These are phyloP conservation scores for Rhinocladiella mackenziei DNA, from an alignment of 2,329 filamentous ascomycete species.

Conservation along the genomic window DNA sequence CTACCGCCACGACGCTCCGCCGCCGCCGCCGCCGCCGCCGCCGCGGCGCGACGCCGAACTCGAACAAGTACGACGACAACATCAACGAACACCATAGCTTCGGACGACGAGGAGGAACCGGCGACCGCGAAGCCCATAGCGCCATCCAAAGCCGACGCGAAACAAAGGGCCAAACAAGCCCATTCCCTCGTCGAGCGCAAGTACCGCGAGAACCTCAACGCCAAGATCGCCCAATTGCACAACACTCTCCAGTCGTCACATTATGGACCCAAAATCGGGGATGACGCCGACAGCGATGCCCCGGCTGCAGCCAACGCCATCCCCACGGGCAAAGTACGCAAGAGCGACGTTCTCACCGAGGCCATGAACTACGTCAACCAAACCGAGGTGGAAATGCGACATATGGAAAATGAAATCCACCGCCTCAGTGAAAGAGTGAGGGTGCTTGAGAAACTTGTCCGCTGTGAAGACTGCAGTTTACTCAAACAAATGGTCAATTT, in stretches of 20 bases:
- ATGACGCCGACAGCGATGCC: constrained; percentile 18
- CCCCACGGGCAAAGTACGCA: constrained; percentile 23
- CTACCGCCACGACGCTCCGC: constrained; percentile 15
- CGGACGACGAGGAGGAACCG: constrained; percentile 14
- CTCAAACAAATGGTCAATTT: constrained; percentile 26
- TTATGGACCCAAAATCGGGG: constrained; percentile 21
- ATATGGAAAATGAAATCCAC: constrained; percentile 28
- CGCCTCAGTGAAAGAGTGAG: constrained; percentile 23
- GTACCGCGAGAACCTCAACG: constrained; percentile 30
- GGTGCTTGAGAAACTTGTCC: constrained; percentile 25
- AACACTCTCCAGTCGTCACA: constrained; percentile 26
- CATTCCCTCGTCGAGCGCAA: constrained; percentile 30
- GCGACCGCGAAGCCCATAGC: constrained; percentile 15
- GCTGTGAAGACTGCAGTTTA: constrained; percentile 26
- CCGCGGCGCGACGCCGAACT: constrained; percentile 10
- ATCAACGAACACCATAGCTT: constrained; percentile 7
- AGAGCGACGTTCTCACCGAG: constrained; percentile 29
- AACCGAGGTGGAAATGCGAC: constrained; percentile 28
- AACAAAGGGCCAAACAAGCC: constrained; percentile 28
- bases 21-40: constrained; percentile 1
- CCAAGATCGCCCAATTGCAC: constrained; percentile 29
- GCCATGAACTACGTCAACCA: constrained; percentile 30
- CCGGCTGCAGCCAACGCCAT: constrained; percentile 5
- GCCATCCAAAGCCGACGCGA: constrained; percentile 24
- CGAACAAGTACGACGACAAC: constrained; percentile 3